phyloP scores from a whole-genome alignment of 768 basidiomycete genomes.

The Russula griseocarnosa region DNA sequence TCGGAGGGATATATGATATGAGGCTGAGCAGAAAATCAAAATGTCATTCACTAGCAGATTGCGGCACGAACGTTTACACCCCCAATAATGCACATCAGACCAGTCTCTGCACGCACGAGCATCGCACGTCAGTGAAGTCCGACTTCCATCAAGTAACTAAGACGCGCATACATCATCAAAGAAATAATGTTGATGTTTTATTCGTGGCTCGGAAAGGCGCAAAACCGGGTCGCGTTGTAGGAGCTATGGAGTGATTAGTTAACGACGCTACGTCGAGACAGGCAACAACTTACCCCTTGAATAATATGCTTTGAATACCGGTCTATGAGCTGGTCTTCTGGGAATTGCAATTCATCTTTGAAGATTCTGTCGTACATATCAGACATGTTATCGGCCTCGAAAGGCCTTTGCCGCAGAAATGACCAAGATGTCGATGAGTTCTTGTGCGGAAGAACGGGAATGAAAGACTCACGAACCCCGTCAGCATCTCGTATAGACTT shows the following conservation, averaged over 20 bases:
- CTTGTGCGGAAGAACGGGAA: not conserved
- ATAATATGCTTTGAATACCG: constrained; percentile 92
- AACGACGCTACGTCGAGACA: not conserved
- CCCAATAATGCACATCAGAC: constrained; percentile 91
- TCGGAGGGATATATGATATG: constrained; percentile 89
- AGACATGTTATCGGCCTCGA: constrained; percentile 88
- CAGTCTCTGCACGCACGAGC: constrained; percentile 59
- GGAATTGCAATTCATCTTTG: constrained; percentile 85
- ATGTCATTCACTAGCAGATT: constrained; percentile 9
- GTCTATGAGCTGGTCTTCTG: constrained; percentile 84
- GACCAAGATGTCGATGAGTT: constrained; percentile 23
- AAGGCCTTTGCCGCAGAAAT: constrained; percentile 63
- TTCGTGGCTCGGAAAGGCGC: constrained; percentile 86
- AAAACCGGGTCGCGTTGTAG: constrained; percentile 89
- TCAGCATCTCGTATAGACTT: constrained; percentile 96
- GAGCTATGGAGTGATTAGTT: constrained; percentile 41
- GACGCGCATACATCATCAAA: constrained; percentile 58
- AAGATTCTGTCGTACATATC: constrained; percentile 94
- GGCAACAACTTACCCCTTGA: constrained; percentile 66
- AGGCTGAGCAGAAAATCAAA: constrained; percentile 48
- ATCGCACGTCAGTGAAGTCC: constrained; percentile 34
- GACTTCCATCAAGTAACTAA: constrained; percentile 41
- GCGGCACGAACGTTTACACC: constrained; percentile 73
- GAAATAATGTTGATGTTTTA: constrained; percentile 94
- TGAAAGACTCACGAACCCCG: constrained; percentile 72